phyloP scores from a whole-genome alignment of 164 flowering plant species.

The Buxus sempervirens region DNA sequence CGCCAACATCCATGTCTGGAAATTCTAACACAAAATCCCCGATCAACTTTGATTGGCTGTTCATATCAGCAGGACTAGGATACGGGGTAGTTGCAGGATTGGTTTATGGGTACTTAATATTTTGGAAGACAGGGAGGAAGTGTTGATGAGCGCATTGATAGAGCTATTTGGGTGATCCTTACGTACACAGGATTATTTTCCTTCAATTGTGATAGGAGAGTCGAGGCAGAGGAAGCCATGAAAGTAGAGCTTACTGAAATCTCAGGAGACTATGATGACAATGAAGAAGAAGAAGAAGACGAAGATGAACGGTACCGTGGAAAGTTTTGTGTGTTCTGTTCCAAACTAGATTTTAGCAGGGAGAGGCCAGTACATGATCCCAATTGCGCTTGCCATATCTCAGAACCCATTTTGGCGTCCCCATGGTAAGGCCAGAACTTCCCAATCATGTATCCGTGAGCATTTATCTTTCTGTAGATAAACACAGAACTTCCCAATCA shows the following conservation, averaged over 20 bases:
- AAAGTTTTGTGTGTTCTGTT: slow-evolving; percentile 58
- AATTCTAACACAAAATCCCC: background rate
- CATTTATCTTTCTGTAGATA: background rate
- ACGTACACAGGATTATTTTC: slow-evolving; percentile 26
- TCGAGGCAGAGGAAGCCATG: slow-evolving; percentile 26
- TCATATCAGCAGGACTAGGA: slow-evolving; percentile 42
- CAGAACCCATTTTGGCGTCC: slow-evolving; percentile 28
- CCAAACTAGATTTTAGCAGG: slow-evolving; percentile 47
- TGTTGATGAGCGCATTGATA: slow-evolving; percentile 33
- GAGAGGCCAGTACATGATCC: slow-evolving; percentile 46
- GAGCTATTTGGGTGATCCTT: slow-evolving; percentile 21
- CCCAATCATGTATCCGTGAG: background rate
- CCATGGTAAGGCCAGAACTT: background rate
- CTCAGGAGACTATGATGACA: slow-evolving; percentile 17
- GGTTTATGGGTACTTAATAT: slow-evolving; percentile 30
- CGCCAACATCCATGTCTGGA: background rate
- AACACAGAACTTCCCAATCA: background rate
- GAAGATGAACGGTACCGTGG: slow-evolving; percentile 15
- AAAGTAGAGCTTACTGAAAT: slow-evolving; percentile 22
- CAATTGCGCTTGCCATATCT: slow-evolving; percentile 46
- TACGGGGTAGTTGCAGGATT: slow-evolving; percentile 46
- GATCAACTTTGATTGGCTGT: slow-evolving; percentile 33
- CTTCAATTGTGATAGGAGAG: slow-evolving; percentile 10
- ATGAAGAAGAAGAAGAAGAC: slow-evolving; percentile 16
- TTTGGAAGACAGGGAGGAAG: slow-evolving; percentile 34